These are phyloP conservation scores for Panaeolus cyanescens DNA, from an alignment of 768 basidiomycete genomes.

Conservation along the genomic window DNA sequence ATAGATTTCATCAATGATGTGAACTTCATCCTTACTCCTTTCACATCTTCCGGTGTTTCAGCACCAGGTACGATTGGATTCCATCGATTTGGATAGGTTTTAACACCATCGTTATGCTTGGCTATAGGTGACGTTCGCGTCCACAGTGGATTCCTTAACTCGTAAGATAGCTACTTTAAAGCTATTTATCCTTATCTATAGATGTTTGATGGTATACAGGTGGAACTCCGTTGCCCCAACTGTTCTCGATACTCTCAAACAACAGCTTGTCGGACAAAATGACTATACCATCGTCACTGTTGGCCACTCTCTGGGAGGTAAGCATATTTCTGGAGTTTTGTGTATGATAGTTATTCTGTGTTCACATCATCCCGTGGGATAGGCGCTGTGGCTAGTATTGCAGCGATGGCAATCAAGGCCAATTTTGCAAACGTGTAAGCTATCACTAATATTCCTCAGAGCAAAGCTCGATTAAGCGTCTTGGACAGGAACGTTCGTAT, in stretches of 20 bases:
- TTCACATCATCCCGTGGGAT: too few relatives aligned
- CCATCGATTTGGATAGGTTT: background rate
- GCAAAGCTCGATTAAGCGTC: too few relatives aligned
- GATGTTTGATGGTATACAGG: slow-evolving; percentile 19
- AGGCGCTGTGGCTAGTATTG: too few relatives aligned
- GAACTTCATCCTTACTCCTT: slow-evolving; percentile 38
- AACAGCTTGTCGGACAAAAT: slow-evolving; percentile 32
- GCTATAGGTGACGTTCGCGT: slow-evolving; percentile 40
- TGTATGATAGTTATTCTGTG: too few relatives aligned
- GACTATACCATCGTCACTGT: slow-evolving; percentile 39
- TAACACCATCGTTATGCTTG: background rate
- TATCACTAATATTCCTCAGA: too few relatives aligned
- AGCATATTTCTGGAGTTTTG: too few relatives aligned
- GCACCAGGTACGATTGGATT: slow-evolving; percentile 29
- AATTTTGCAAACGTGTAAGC: too few relatives aligned
- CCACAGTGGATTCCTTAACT: slow-evolving; percentile 45
- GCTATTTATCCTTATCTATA: background rate
- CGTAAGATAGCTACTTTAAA: slow-evolving; percentile 28
- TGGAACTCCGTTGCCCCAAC: slow-evolving; percentile 44
- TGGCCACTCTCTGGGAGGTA: slow-evolving; percentile 53
- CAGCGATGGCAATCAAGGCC: too few relatives aligned
- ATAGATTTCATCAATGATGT: slow-evolving; percentile 41
- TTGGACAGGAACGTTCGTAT: too few relatives aligned
- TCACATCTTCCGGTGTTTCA: slow-evolving; percentile 38
- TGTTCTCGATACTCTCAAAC: slow-evolving; percentile 32